These are phyloP conservation scores for Termitomyces sp. DNA, from an alignment of 768 basidiomycete species.

Conservation along the genomic window DNA sequence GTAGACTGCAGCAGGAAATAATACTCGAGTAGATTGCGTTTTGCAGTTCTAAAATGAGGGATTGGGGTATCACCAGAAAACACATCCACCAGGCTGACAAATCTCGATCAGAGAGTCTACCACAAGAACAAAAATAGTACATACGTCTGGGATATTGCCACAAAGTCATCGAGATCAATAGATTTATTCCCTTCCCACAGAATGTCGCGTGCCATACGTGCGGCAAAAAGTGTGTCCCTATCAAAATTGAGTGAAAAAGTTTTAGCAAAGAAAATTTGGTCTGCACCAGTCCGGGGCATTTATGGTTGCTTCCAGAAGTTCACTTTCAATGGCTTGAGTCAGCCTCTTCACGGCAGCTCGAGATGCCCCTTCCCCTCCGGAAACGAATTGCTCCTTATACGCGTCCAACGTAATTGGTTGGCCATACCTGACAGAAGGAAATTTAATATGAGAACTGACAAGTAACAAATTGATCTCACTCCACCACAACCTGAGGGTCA, in stretches of 20 bases:
- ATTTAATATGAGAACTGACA: conserved; percentile 3
- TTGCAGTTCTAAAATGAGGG: conserved; percentile 54
- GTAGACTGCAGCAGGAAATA: conserved; percentile 81
- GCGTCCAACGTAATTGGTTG: conserved; percentile 70
- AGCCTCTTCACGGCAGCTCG: conserved; percentile 84
- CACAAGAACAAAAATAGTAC: conserved; percentile 23
- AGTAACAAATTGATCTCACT: conserved; percentile 37
- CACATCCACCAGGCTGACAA: conserved; percentile 77
- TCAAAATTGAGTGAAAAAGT: conserved; percentile 2
- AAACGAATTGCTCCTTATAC: conserved; percentile 76
- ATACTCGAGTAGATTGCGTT: conserved; percentile 75
- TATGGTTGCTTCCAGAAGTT: conserved; percentile 71
- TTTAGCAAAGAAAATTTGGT: conserved; percentile 16
- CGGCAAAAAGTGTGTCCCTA: conserved; percentile 88
- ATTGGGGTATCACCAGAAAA: conserved; percentile 67
- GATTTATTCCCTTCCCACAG: conserved; percentile 83
- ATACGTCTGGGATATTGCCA: conserved; percentile 86
- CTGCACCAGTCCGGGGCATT: conserved; percentile 91
- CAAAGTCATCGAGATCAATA: conserved; percentile 78
- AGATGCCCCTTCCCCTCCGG: conserved; percentile 56
- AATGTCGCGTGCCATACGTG: conserved; percentile 88
- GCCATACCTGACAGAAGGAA: conserved; percentile 59
- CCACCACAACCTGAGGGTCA: conserved; percentile 56
- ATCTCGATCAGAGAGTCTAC: conserved; percentile 7
- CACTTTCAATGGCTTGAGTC: conserved; percentile 66